Evolutionary conservation across 208 protist genomes (phyloP), one percentile per base, ranked within the genome.

Genomic region (Crithidia sp.): DNA sequence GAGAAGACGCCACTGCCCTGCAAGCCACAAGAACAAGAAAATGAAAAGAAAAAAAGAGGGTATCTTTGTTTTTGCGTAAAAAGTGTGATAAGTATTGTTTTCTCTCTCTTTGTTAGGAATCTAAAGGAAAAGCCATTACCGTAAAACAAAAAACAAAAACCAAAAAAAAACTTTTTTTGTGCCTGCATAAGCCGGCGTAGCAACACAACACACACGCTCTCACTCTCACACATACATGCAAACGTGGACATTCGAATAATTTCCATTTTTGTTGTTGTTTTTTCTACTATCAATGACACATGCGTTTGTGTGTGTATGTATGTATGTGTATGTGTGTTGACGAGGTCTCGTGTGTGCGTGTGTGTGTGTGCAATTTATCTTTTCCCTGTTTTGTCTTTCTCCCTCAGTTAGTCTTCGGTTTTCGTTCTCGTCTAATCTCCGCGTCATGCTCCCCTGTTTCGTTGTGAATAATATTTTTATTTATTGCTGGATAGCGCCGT

Each of bases 71-170:
- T 56, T 47, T 61, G 9, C 28, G 28, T 28, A 28, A 28, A 28
- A 28, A 28, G 28, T 28, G 28, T 28, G 28, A 28, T 28, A 28
- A 28, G 28, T 28, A 58, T 28, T 70, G 54, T 63, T 43, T 62
- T 72, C 50, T 37, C 50, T 73, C 61, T 40, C 60, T 79, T 44
- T 61, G 43, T 65, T 59, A 28, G 36, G 37, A 70, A 70, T 40
- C 0, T 36, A 59, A 12, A 19, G 39, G 5, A 57, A 57, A 50
- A 52, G 28, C 28, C 1, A 1, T 28, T 10, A 52, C 37, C 58
- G 36, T 41, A 19, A 55, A 53, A 47, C 12, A 10, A 61, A 45
- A 45, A 9, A 19, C 7, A 37, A 17, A 41, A 16, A 28, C 28
- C 28, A 28, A 58, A 58, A 58, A 58, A 41, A 3, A 61, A 2